Conservation (phyloP, 202 grass and related monocot genomes). For the Bolboschoenoplectus hybrid region DNA sequence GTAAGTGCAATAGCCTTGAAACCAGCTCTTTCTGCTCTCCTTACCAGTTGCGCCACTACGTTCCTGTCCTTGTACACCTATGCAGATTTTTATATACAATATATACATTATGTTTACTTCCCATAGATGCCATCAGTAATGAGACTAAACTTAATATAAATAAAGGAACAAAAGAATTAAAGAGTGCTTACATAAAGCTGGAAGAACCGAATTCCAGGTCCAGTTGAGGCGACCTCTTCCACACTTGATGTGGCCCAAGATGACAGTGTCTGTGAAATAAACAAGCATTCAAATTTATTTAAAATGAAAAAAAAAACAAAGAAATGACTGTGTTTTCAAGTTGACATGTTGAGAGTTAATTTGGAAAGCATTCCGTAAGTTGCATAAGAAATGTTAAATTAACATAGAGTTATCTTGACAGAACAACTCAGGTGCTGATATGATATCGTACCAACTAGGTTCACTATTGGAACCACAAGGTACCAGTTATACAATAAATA, state of each 20-base stretch:
- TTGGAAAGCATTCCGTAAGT: neutral
- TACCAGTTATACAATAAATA: neutral
- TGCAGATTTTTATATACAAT: constrained; percentile 15
- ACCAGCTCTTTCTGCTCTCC: constrained; percentile 90
- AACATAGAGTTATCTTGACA: constrained; percentile 7
- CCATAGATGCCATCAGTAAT: neutral
- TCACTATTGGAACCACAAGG: neutral
- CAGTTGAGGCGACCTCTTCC: constrained; percentile 94
- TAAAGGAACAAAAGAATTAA: neutral
- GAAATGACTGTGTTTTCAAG: neutral
- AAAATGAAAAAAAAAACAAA: neutral
- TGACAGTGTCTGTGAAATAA: constrained; percentile 67
- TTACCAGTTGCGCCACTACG: constrained; percentile 90
- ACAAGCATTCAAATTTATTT: neutral
- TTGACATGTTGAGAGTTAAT: neutral
- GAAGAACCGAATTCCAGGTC: constrained; percentile 96
- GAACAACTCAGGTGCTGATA: neutral
- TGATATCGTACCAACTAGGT: neutral
- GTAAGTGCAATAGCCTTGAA: constrained; percentile 98
- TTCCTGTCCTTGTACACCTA: constrained; percentile 90
- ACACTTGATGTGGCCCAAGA: constrained; percentile 99
- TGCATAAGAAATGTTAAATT: neutral
- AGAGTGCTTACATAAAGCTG: constrained; percentile 73
- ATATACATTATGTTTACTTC: neutral
- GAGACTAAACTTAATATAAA: neutral